Percentiles rank a stretch among this genome's conserved stretches.
phyloP scores from a whole-genome alignment of 2,329 filamentous ascomycete genomes.

The Ophiognomonia clavigignenti-juglandacearum region DNA sequence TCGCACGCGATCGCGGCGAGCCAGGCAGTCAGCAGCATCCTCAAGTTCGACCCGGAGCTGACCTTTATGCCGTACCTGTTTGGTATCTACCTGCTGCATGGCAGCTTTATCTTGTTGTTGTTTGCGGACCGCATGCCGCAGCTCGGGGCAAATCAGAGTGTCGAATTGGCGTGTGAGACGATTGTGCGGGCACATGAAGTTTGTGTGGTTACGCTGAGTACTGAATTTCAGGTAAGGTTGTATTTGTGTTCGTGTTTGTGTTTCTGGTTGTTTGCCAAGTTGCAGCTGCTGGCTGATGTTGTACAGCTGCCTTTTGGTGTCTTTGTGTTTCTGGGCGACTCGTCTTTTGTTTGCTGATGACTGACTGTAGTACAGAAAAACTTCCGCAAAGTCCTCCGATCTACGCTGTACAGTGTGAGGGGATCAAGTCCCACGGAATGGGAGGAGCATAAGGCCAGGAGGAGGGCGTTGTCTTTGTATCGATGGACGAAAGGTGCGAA shows the following conservation, averaged over 20 bases:
- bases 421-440: slow-evolving; percentile 33
- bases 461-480: slow-evolving; percentile 48
- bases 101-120: slow-evolving; percentile 43
- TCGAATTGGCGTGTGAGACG: slow-evolving; percentile 43
- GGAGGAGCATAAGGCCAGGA: slow-evolving; percentile 39
- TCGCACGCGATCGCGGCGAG: slow-evolving; percentile 42
- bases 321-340: no score
- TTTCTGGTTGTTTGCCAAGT: no score
- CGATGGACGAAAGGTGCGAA: slow-evolving; percentile 41
- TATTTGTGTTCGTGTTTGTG: no score
- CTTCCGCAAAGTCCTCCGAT: slow-evolving; percentile 48
- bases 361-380: slow-evolving; percentile 35
- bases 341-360: background rate
- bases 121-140: slow-evolving; percentile 46
- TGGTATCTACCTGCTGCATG: slow-evolving; percentile 46
- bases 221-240: slow-evolving; percentile 47
- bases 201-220: slow-evolving; percentile 44
- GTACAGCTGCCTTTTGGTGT: no score
- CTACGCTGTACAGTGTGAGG: slow-evolving; percentile 42
- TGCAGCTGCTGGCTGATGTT: background rate
- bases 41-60: slow-evolving; percentile 43
- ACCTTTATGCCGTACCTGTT: slow-evolving; percentile 49
- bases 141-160: slow-evolving; percentile 38
- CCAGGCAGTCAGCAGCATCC: slow-evolving; percentile 39
- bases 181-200: slow-evolving; percentile 47